phyloP scores from a whole-genome alignment of 495 filamentous ascomycete species.

The Aspergillus coremiiformis region DNA sequence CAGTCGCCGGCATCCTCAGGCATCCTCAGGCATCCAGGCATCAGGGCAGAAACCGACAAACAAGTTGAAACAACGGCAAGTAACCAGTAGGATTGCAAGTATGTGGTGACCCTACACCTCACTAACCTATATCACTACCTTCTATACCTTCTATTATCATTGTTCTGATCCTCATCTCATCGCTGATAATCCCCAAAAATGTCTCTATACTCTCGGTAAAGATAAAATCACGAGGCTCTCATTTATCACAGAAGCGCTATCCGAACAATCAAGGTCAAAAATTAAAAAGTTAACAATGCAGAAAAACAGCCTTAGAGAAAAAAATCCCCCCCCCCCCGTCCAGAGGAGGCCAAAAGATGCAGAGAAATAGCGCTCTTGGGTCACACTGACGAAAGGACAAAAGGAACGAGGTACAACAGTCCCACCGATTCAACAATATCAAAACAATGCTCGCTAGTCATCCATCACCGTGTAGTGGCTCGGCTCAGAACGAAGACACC shows the following conservation, averaged over 20 bases:
- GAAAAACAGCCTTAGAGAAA: background rate
- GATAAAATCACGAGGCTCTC: constrained; percentile 6
- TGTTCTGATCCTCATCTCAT: too few species aligned
- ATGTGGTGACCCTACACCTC: too few species aligned
- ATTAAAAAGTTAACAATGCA: constrained; percentile 3
- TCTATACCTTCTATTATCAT: too few species aligned
- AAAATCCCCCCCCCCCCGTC: too few species aligned
- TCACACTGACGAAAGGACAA: constrained; percentile 7
- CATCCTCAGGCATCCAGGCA: constrained; percentile 5
- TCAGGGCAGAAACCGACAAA: background rate
- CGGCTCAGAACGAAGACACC: constrained; percentile 89
- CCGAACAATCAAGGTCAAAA: constrained; percentile 13
- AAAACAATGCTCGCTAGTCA: background rate
- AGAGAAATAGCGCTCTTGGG: constrained; percentile 12
- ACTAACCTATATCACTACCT: constrained; percentile 2
- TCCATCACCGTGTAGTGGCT: constrained; percentile 55
- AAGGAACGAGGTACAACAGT: constrained; percentile 4
- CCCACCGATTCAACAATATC: background rate
- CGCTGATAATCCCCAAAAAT: too few species aligned
- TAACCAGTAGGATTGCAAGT: too few species aligned
- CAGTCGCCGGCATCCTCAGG: too few species aligned
- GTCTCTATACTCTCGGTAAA: too few species aligned
- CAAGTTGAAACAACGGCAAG: too few species aligned
- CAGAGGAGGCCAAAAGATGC: background rate
- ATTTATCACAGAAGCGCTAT: constrained; percentile 25